These are phyloP conservation scores for Cladosporium colombiae DNA, from an alignment of 2,329 filamentous ascomycete species.

Conservation along the genomic window DNA sequence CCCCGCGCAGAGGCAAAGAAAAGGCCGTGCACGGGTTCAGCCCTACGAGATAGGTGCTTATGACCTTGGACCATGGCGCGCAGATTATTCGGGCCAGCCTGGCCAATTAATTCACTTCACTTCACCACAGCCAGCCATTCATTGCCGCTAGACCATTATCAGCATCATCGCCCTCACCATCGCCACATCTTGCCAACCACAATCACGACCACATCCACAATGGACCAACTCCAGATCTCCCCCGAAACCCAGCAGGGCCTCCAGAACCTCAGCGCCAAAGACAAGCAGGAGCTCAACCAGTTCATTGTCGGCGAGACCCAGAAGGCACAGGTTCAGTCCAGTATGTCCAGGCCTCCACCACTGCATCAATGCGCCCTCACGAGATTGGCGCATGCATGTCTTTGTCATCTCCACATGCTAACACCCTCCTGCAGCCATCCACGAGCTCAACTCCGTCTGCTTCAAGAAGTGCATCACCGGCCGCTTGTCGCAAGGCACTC, in stretches of 20 bases:
- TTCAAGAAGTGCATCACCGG: conserved; percentile 91
- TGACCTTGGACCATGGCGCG: neutral
- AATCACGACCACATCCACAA: conserved; percentile 13
- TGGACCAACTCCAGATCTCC: conserved; percentile 33
- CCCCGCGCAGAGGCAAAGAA: too few relatives aligned
- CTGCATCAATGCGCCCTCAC: neutral
- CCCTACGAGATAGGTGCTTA: neutral
- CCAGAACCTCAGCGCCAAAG: conserved; percentile 32
- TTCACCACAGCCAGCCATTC: neutral
- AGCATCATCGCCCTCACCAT: neutral
- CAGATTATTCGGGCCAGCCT: neutral
- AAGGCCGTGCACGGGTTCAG: neutral
- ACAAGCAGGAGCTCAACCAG: conserved; percentile 79
- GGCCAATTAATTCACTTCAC: conserved; percentile 15
- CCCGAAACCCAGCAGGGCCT: conserved; percentile 31
- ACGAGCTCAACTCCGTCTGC: conserved; percentile 65
- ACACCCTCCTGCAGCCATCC: conserved; percentile 9
- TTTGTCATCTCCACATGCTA: neutral
- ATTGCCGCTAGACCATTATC: neutral
- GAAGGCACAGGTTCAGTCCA: conserved; percentile 69
- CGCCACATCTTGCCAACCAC: neutral
- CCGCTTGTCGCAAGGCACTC: conserved; percentile 67
- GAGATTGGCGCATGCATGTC: neutral
- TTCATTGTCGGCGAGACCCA: conserved; percentile 84
- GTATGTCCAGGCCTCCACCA: conserved; percentile 26